These are phyloP conservation scores for Dioscorea alata DNA, from an alignment of 106 monocot species.

Conservation along the genomic window DNA sequence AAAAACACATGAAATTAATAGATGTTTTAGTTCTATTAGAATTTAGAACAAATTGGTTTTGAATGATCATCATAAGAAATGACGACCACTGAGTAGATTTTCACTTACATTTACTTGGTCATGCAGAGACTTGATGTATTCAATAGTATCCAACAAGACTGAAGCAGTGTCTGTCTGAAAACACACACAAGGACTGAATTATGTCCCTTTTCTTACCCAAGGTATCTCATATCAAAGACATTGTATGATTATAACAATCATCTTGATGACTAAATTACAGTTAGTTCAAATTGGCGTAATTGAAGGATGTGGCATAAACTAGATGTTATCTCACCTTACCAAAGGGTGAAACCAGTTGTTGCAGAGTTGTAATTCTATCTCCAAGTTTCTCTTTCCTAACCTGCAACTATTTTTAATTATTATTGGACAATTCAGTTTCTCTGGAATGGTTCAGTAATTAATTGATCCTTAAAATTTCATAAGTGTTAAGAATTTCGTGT, in stretches of 20 bases:
- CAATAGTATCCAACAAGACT: slow-evolving; percentile 3
- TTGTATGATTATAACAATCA: neutral
- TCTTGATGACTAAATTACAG: neutral
- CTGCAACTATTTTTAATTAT: neutral
- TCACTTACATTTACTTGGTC: neutral
- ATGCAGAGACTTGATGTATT: slow-evolving; percentile 4
- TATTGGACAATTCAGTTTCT: neutral
- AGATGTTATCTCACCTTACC: neutral
- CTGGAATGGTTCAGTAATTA: neutral
- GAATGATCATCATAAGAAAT: too few species aligned
- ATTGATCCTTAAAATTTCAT: neutral
- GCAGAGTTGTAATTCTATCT: neutral
- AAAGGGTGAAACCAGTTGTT: slow-evolving; percentile 3
- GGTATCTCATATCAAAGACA: neutral
- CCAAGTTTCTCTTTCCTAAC: slow-evolving; percentile 4
- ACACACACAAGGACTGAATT: neutral
- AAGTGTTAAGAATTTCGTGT: neutral
- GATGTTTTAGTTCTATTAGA: neutral
- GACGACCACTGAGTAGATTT: too few species aligned
- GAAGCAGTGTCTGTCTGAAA: slow-evolving; percentile 5
- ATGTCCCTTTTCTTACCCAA: neutral
- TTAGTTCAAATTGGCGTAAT: neutral
- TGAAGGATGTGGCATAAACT: neutral
- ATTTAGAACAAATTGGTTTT: neutral
- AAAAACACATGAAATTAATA: neutral